Base-by-base conservation (phyloP, 306 rosid genomes). In the Hippophae gyantsensis region DNA sequence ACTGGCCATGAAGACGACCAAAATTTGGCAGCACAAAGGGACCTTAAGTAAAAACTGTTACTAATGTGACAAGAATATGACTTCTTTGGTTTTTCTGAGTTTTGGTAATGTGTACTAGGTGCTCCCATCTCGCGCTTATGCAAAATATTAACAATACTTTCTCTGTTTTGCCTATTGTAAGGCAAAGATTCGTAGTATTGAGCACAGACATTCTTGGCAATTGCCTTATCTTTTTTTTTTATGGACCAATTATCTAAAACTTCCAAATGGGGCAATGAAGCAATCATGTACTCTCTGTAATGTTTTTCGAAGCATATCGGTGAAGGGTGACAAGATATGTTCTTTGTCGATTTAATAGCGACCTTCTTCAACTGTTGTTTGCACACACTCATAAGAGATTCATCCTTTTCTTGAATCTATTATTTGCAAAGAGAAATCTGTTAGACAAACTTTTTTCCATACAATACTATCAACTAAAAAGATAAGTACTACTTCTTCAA, bases 1-100 rank as follows among this genome's bases (percentile, higher is more conserved):
- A 54, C 68, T 69, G 94, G 89, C 94, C 89, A 82, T 51, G 82
- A 71, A 12, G 94, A 86, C 64, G 89, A 82, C 44, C 89, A 89
- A 56, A 86, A 65, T 80, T 80, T 86, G 54, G 89, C 86, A 64
- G 89, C 86, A 59, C 79, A 82, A 65, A 86, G 86, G 42, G 94
- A 86, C 75, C 94, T 78, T 4, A 77, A 42, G 67, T 80, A 83
- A 65, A 77, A 83, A 72, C 74, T 61, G 49, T 68, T 83, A 52
- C 86, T 78, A 57, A 60, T 62, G 52, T 84, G 81, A 42, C 65
- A 54, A 68, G 79, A 77, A 71, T 61, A 56, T 9, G 43, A 25
- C 45, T 70, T 53, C 45, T 63, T 70, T 49, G 69, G 64, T 60
- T 46, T 60, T 13, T 76, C 67, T 5, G 73, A 51, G 63, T 67